A percentile compares a stretch with the other conserved stretches of the same genome.
Conservation (phyloP, 192 early-diverging fungal species). For the Coemansia sp. region DNA sequence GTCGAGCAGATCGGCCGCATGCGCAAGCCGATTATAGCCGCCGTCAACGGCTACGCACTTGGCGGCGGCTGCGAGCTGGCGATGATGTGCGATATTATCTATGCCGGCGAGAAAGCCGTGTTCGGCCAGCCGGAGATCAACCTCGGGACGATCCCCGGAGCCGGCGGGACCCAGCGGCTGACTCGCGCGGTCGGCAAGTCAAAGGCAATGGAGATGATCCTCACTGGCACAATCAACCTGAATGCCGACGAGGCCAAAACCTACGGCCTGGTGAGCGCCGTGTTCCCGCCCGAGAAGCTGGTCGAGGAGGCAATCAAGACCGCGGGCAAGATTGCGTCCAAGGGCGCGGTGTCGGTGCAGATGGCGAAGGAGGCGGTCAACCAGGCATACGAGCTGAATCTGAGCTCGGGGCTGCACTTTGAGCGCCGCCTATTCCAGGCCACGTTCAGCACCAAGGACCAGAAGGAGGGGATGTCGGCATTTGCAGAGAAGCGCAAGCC, state of each 20-base stretch:
- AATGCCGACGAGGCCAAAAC: constrained; percentile 81
- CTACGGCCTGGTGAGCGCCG: constrained; percentile 81
- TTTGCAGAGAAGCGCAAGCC: constrained; percentile 91
- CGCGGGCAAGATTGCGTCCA: constrained; percentile 77
- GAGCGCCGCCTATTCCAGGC: constrained; percentile 94
- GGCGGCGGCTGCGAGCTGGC: constrained; percentile 99
- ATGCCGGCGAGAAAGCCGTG: constrained; percentile 92
- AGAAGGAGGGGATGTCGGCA: constrained; percentile 95
- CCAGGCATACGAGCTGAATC: constrained; percentile 83
- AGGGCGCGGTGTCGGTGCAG: constrained; percentile 81
- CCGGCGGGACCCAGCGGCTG: constrained; percentile 79
- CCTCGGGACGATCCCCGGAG: constrained; percentile 93
- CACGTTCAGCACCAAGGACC: constrained; percentile 86
- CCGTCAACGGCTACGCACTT: constrained; percentile 96
- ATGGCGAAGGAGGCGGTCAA: constrained; percentile 98
- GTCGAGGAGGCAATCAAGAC: constrained; percentile 88
- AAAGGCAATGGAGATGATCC: constrained; percentile 95
- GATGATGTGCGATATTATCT: constrained; percentile 99
- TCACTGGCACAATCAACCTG: constrained; percentile 81
- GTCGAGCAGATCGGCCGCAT: constrained; percentile 77
- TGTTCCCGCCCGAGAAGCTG: constrained; percentile 81
- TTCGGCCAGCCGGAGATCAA: constrained; percentile 99
- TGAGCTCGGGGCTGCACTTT: constrained; percentile 79
- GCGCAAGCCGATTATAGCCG: constrained; percentile 95
- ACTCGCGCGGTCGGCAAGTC: constrained; percentile 94